Conservation (phyloP, 441 rosid genomes). For the Raphanus hybrid region DNA sequence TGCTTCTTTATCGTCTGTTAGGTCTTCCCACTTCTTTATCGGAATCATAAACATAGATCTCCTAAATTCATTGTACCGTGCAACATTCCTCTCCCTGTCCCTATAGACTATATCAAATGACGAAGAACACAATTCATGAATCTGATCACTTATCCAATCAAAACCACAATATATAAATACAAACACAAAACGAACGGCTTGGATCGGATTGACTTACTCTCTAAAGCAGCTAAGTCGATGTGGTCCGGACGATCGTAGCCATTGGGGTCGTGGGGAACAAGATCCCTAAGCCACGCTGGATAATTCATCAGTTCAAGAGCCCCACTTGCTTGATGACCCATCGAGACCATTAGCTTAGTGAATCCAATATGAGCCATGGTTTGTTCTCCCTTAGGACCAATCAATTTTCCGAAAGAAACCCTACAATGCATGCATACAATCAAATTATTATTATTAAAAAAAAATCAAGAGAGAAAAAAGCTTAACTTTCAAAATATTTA, state of each 20-base stretch:
- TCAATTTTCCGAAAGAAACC: constrained; percentile 38
- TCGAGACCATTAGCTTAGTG: constrained; percentile 58
- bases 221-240: constrained; percentile 63
- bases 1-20: constrained; percentile 62
- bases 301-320: constrained; percentile 75
- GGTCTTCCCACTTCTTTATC: constrained; percentile 66
- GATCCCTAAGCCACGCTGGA: constrained; percentile 66
- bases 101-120: constrained; percentile 54
- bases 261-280: constrained; percentile 52
- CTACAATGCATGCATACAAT: not conserved
- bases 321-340: constrained; percentile 85
- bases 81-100: constrained; percentile 71
- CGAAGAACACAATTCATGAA: not conserved
- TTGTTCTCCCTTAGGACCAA: constrained; percentile 60
- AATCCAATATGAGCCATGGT: constrained; percentile 56
- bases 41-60: constrained; percentile 59
- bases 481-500: no score
- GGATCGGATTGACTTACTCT: constrained; percentile 47
- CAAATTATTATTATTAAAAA: not conserved
- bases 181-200: no score
- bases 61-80: constrained; percentile 70
- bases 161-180: not conserved
- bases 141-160: not conserved
- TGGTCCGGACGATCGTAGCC: constrained; percentile 62
- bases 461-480: not conserved